These are phyloP conservation scores for Gossypium anomalum DNA, from an alignment of 345 rosid genomes.

Conservation along the genomic window DNA sequence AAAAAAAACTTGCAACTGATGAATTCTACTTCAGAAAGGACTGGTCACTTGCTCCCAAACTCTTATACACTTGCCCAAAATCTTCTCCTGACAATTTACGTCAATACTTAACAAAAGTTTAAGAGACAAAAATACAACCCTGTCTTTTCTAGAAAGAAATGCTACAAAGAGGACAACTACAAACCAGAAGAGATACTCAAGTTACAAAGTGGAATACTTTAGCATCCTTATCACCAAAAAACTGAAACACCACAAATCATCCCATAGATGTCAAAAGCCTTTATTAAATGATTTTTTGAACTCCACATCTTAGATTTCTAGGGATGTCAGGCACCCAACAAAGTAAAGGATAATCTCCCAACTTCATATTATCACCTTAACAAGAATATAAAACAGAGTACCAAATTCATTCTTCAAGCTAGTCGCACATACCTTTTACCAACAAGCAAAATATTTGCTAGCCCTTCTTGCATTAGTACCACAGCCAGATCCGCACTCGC, in stretches of 20 bases:
- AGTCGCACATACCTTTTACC: slow-evolving; percentile 65
- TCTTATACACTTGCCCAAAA: background rate
- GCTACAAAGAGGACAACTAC: background rate
- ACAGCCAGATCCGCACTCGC: slow-evolving; percentile 95
- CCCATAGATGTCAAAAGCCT: no score
- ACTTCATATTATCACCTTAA: background rate
- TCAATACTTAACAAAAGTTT: background rate
- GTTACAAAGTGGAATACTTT: background rate
- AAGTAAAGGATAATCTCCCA: background rate
- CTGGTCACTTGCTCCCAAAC: background rate
- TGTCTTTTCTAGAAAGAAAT: background rate
- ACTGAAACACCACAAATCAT: background rate
- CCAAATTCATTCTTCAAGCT: slow-evolving; percentile 1
- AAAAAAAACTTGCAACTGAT: background rate
- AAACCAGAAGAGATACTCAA: background rate
- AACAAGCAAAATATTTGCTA: slow-evolving; percentile 72
- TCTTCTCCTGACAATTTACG: background rate
- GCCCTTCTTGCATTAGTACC: slow-evolving; percentile 96
- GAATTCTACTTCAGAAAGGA: background rate
- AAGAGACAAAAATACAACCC: background rate
- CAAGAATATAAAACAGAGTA: background rate
- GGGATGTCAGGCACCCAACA: background rate
- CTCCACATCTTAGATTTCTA: background rate
- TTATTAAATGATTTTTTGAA: background rate
- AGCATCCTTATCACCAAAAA: background rate